Percentiles rank a stretch among this genome's conserved stretches.
phyloP scores from a whole-genome alignment of 1,284 basidiomycete genomes.

The Malassezia nana region DNA sequence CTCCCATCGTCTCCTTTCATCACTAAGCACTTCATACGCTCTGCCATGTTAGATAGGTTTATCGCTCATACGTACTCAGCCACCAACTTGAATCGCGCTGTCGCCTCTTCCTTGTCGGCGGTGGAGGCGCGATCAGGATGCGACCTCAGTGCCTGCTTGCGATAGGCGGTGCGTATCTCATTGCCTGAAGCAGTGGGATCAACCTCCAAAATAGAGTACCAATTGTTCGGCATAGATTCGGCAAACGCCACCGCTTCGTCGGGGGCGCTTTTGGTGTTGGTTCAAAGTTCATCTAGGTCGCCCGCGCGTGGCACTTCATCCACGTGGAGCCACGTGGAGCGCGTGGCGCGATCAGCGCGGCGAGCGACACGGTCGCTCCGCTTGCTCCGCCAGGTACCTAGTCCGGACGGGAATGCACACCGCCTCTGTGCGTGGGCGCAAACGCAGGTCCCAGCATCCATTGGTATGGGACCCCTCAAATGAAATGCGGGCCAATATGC shows the following conservation, averaged over 20 bases:
- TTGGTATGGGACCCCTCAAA: conserved; percentile 7
- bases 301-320: background rate
- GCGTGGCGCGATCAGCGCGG: background rate
- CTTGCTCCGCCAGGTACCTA: background rate
- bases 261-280: background rate
- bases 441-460: conserved; percentile 11
- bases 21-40: conserved; percentile 39
- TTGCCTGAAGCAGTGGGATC: conserved; percentile 20
- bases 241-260: background rate
- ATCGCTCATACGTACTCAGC: conserved; percentile 19
- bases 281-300: background rate
- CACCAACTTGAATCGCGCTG: conserved; percentile 32
- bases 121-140: conserved; percentile 36
- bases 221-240: conserved; percentile 16
- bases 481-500: conserved; percentile 9
- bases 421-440: conserved; percentile 14
- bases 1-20: conserved; percentile 27
- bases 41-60: background rate
- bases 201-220: conserved; percentile 34
- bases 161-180: conserved; percentile 37
- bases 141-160: conserved; percentile 35
- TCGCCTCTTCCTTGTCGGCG: conserved; percentile 32
- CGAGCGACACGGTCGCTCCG: background rate
- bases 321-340: conserved; percentile 13
- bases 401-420: conserved; percentile 8